Percentiles rank a stretch among this genome's conserved stretches.
phyloP scores from a whole-genome alignment of 148 eudicot genomes.

The Amaranthus cruentus region DNA sequence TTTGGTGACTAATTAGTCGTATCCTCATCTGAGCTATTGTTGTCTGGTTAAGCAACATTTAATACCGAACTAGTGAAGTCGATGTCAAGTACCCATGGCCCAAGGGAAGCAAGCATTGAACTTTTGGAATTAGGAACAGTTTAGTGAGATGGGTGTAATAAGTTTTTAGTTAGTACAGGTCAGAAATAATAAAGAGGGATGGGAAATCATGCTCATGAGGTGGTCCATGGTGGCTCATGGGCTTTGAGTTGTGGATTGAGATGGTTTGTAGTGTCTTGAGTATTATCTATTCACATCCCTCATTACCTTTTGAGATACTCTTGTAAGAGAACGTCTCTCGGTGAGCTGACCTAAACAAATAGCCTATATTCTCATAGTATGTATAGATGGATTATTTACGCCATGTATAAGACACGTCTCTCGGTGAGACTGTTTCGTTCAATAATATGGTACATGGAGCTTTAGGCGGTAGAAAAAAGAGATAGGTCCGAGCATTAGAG shows the following conservation, averaged over 20 bases:
- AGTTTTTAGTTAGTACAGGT: not conserved
- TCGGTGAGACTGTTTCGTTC: too few species aligned
- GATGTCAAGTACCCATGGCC: not conserved
- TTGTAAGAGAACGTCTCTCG: too few species aligned
- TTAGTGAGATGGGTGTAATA: not conserved
- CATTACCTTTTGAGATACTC: not conserved
- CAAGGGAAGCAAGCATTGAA: not conserved
- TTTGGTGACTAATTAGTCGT: not conserved
- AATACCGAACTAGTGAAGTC: not conserved
- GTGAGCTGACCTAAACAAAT: too few species aligned
- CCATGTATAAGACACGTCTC: too few species aligned
- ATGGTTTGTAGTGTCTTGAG: not conserved
- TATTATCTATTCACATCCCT: slow-evolving; percentile 1
- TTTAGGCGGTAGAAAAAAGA: too few species aligned
- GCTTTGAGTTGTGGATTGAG: not conserved
- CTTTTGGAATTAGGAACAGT: not conserved
- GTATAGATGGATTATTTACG: too few species aligned
- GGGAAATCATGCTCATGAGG: not conserved
- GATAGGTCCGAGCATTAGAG: too few species aligned
- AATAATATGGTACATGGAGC: too few species aligned
- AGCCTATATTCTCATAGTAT: too few species aligned
- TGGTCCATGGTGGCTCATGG: slow-evolving; percentile 1
- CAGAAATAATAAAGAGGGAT: not conserved
- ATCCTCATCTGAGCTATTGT: not conserved
- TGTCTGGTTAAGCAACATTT: not conserved